Evolutionary conservation across 129 eudicot species (phyloP).

Genomic region (Escallonia herrerae): DNA sequence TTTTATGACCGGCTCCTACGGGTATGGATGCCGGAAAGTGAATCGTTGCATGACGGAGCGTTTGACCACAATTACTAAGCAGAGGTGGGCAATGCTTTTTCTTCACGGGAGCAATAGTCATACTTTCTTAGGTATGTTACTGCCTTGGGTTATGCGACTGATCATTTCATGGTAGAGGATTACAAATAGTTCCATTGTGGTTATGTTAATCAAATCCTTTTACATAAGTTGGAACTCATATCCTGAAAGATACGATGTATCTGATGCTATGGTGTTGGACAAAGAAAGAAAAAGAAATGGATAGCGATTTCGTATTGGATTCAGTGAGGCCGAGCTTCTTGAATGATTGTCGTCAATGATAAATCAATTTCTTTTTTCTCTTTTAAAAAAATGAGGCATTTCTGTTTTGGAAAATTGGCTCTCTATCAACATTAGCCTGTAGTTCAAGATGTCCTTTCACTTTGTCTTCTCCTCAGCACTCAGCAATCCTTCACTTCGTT

Average conservation of each 20-base stretch:
- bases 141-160: not conserved
- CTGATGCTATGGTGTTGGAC: not conserved
- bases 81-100: not conserved
- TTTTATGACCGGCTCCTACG: constrained; percentile 77
- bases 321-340: no score
- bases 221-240: not conserved
- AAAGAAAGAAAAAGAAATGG: no score
- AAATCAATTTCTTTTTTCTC: no score
- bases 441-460: no score
- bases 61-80: not conserved
- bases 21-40: constrained; percentile 66
- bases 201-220: not conserved
- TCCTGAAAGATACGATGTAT: not conserved
- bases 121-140: not conserved
- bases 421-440: no score
- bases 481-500: no score
- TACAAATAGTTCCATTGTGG: not conserved
- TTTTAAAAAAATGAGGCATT: no score
- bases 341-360: no score
- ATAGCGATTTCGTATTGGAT: no score
- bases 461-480: no score
- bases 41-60: constrained; percentile 18
- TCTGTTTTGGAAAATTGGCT: no score
- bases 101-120: not conserved
- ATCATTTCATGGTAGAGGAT: not conserved